Evolutionary conservation across 2,329 filamentous ascomycete genomes (phyloP).

Genomic region (Myotisia sp.): DNA sequence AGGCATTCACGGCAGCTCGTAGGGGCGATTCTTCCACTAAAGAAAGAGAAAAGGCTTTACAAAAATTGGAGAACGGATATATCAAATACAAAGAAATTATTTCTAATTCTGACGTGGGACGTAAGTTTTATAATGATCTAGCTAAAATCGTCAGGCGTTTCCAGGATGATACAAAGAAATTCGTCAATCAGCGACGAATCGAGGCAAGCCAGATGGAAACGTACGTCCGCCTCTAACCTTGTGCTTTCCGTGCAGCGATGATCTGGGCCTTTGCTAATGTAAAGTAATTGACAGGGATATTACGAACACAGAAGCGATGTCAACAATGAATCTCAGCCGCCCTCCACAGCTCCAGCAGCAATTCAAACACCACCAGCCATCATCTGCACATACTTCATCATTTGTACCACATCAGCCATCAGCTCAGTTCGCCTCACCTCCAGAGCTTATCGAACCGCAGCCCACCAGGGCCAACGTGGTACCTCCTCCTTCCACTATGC

Average conservation of each 20-base stretch:
- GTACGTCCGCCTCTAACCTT: conserved; percentile 33
- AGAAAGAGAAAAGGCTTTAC: conserved; percentile 74
- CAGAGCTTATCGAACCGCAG: conserved; percentile 25
- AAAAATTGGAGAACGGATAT: conserved; percentile 79
- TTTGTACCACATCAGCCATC: conserved; percentile 18
- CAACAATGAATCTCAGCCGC: conserved; percentile 39
- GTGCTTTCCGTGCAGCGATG: neutral
- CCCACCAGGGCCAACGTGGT: conserved; percentile 17
- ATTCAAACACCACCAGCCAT: conserved; percentile 24
- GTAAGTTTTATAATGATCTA: conserved; percentile 95
- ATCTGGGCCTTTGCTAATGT: conserved; percentile 1
- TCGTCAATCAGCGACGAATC: conserved; percentile 64
- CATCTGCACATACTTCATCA: neutral
- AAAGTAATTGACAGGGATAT: conserved; percentile 36
- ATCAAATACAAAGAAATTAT: conserved; percentile 95
- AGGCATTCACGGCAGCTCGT: conserved; percentile 59
- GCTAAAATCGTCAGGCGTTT: conserved; percentile 76
- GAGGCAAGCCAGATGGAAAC: conserved; percentile 68
- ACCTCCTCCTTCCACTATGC: conserved; percentile 7
- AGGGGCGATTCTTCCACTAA: conserved; percentile 50
- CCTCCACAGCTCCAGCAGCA: conserved; percentile 32
- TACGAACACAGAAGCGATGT: conserved; percentile 41
- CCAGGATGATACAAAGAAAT: conserved; percentile 62
- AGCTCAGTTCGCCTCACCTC: conserved; percentile 34
- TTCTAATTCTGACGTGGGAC: conserved; percentile 73